Percentiles rank a stretch among this genome's conserved stretches.
Evolutionary conservation across 2,329 filamentous ascomycete species (phyloP).

Genomic region (Cladosporium colombiae): DNA sequence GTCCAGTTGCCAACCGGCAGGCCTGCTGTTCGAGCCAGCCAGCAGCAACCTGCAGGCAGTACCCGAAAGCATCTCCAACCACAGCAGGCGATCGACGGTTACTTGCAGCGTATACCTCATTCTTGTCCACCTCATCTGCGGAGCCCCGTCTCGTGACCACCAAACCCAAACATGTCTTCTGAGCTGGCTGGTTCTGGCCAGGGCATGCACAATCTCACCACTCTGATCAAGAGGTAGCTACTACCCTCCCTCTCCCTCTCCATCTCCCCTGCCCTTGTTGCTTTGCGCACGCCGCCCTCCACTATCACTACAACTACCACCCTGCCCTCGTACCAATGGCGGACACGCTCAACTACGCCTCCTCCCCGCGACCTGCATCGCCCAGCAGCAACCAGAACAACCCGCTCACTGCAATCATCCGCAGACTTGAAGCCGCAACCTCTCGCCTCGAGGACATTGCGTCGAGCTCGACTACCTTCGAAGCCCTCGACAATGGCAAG

Average conservation of each 20-base stretch:
- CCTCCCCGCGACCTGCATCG: constrained; percentile 22
- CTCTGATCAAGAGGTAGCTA: constrained; percentile 88
- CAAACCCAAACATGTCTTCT: constrained; percentile 16
- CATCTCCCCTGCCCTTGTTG: constrained; percentile 18
- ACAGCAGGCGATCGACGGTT: constrained; percentile 14
- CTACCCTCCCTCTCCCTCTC: constrained; percentile 13
- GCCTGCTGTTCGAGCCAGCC: constrained; percentile 5
- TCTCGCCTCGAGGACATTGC: constrained; percentile 96
- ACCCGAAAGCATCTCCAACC: constrained; percentile 2
- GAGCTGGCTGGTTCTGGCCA: constrained; percentile 14
- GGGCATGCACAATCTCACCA: constrained; percentile 95
- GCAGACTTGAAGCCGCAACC: constrained; percentile 93
- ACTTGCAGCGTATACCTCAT: constrained; percentile 8
- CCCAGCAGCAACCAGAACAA: constrained; percentile 32
- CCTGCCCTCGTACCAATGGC: constrained; percentile 17
- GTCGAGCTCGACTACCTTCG: constrained; percentile 54
- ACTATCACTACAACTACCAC: not conserved
- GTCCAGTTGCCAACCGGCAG: not conserved
- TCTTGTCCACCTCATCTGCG: not conserved
- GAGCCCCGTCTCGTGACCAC: constrained; percentile 13
- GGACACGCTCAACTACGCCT: constrained; percentile 24
- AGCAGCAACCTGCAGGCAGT: not conserved
- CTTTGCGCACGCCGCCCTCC: not conserved
- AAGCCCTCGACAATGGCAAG: constrained; percentile 22
- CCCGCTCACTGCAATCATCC: constrained; percentile 51